Evolutionary conservation across 768 basidiomycete species (phyloP).

Genomic region (Tylopilus sp.): DNA sequence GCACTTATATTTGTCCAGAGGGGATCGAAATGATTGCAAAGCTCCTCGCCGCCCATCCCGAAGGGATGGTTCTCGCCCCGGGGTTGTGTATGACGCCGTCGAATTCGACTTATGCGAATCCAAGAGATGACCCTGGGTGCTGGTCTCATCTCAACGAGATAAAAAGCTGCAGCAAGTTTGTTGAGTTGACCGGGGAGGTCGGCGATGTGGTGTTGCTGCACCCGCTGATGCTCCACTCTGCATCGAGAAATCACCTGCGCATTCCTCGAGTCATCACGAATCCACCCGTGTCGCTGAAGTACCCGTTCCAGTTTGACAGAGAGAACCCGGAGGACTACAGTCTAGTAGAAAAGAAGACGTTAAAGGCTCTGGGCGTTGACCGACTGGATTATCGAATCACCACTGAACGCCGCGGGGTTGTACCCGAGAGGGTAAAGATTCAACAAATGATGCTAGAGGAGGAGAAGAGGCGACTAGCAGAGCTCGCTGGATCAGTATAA

Average conservation of each 20-base stretch:
- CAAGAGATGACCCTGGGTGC: background rate
- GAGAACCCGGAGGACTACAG: conserved; percentile 6
- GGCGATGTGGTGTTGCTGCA: conserved; percentile 31
- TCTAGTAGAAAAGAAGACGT: conserved; percentile 3
- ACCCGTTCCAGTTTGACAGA: conserved; percentile 45
- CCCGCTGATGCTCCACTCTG: conserved; percentile 63
- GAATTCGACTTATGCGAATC: conserved; percentile 4
- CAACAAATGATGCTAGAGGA: conserved; percentile 2
- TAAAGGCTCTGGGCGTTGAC: conserved; percentile 8
- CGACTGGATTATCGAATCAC: conserved; percentile 3
- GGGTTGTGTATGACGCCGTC: background rate
- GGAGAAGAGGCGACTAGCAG: background rate
- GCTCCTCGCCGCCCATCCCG: background rate
- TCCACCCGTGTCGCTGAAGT: conserved; percentile 52
- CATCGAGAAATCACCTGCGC: conserved; percentile 56
- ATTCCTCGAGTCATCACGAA: conserved; percentile 62
- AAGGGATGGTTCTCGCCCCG: conserved; percentile 1
- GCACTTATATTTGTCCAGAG: background rate
- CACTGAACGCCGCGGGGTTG: conserved; percentile 4
- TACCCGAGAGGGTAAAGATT: conserved; percentile 1
- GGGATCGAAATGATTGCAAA: conserved; percentile 1
- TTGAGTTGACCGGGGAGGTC: conserved; percentile 4
- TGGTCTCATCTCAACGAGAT: conserved; percentile 7
- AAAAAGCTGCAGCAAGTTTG: background rate
- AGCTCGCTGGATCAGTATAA: background rate